A percentile compares a stretch with the other conserved stretches of the same genome.
These are phyloP conservation scores for Mycena latifolia DNA, from an alignment of 768 basidiomycete genomes.

Conservation along the genomic window DNA sequence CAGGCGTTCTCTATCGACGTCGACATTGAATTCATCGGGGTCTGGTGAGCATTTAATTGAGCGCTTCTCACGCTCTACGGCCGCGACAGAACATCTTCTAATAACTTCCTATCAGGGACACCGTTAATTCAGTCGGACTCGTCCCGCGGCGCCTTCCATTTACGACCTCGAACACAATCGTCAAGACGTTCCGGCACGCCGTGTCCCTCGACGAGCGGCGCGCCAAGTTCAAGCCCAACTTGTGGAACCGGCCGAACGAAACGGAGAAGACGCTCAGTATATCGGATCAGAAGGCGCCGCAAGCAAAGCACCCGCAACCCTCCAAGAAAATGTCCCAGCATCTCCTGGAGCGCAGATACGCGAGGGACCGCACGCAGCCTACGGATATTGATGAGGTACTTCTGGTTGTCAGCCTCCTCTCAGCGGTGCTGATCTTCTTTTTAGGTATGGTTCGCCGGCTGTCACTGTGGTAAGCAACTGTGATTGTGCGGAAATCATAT, in stretches of 20 bases:
- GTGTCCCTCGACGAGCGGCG: slow-evolving; percentile 67
- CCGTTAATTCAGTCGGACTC: slow-evolving; percentile 65
- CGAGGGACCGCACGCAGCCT: slow-evolving; percentile 31
- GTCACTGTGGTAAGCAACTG: slow-evolving; percentile 48
- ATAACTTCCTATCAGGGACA: slow-evolving; percentile 56
- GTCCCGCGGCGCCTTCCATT: slow-evolving; percentile 60
- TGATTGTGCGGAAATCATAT: too few species aligned
- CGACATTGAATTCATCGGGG: slow-evolving; percentile 63
- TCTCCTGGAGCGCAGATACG: slow-evolving; percentile 44
- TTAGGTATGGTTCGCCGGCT: slow-evolving; percentile 40
- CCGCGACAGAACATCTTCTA: slow-evolving; percentile 1
- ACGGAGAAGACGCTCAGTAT: slow-evolving; percentile 47
- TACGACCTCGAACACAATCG: slow-evolving; percentile 57
- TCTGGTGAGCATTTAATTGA: slow-evolving; percentile 51
- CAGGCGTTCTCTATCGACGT: slow-evolving; percentile 58
- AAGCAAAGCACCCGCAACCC: slow-evolving; percentile 9
- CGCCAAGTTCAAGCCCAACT: slow-evolving; percentile 62
- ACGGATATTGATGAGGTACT: slow-evolving; percentile 57
- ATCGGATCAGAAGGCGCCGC: slow-evolving; percentile 28
- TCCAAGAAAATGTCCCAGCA: slow-evolving; percentile 25
- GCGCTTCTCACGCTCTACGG: slow-evolving; percentile 5
- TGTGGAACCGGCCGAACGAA: slow-evolving; percentile 49
- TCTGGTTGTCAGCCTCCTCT: slow-evolving; percentile 38
- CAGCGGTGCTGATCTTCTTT: slow-evolving; percentile 31
- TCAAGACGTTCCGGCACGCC: slow-evolving; percentile 65